Evolutionary conservation across 805 yeast species (phyloP).

Genomic region (Saccharomycopsis sp.): DNA sequence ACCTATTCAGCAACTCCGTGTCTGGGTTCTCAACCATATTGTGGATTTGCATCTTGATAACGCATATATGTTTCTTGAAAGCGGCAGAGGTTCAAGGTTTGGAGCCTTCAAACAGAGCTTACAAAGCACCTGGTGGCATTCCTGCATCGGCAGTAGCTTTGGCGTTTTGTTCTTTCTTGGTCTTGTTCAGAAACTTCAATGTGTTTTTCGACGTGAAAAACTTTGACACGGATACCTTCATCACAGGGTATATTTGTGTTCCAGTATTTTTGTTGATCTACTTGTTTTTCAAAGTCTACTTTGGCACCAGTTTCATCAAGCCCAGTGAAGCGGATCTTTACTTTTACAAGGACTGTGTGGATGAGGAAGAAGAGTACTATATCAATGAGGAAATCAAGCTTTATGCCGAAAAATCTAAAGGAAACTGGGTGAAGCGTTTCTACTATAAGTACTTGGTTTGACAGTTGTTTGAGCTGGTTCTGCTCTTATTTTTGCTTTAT

Average conservation of each 20-base stretch:
- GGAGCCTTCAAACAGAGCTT: constrained; percentile 31
- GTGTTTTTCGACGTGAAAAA: constrained; percentile 33
- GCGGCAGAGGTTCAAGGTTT: constrained; percentile 38
- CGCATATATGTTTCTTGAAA: constrained; percentile 36
- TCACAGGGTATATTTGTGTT: constrained; percentile 28
- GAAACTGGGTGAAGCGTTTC: not conserved
- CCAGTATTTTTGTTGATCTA: constrained; percentile 33
- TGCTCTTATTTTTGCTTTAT: not conserved
- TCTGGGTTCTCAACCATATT: constrained; percentile 38
- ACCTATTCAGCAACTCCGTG: constrained; percentile 37
- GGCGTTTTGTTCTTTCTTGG: constrained; percentile 28
- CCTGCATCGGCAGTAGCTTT: constrained; percentile 35
- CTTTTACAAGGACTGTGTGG: constrained; percentile 38
- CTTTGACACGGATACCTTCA: constrained; percentile 33
- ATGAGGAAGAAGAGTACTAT: constrained; percentile 31
- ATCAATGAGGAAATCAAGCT: constrained; percentile 13
- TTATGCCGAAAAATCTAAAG: not conserved
- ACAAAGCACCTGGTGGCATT: constrained; percentile 36
- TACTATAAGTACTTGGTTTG: constrained; percentile 1
- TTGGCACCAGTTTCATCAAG: constrained; percentile 29
- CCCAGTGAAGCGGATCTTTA: constrained; percentile 33
- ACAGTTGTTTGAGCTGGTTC: not conserved
- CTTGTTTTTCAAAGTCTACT: constrained; percentile 30
- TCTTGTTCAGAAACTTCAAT: constrained; percentile 35
- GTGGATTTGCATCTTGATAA: constrained; percentile 36